Conservation (phyloP, 306 rosid genomes). For the Cicer judaicum region DNA sequence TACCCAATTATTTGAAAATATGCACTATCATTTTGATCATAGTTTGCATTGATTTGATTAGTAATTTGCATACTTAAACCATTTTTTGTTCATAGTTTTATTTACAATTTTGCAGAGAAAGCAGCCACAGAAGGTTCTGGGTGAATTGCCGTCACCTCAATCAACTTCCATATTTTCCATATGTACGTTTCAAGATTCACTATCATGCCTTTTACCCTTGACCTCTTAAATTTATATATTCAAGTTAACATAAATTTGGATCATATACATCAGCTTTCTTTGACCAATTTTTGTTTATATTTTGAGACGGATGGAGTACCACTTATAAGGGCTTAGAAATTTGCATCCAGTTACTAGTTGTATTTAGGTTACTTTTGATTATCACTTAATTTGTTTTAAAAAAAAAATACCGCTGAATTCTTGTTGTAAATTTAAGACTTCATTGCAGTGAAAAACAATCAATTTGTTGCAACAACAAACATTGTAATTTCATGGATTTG, state of each 20-base stretch:
- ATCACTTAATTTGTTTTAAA: constrained; percentile 9
- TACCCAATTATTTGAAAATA: background rate
- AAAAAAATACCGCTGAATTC: constrained; percentile 2
- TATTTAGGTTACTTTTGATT: constrained; percentile 42
- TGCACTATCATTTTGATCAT: background rate
- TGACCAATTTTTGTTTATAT: no score
- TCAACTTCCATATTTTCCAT: constrained; percentile 35
- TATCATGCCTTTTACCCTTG: constrained; percentile 18
- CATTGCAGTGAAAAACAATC: constrained; percentile 13
- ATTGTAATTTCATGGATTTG: no score
- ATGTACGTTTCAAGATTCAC: background rate
- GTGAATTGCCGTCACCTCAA: constrained; percentile 33
- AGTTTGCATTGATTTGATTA: constrained; percentile 24
- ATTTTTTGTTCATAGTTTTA: background rate
- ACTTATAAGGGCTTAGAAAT: constrained; percentile 24
- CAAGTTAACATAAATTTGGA: constrained; percentile 25
- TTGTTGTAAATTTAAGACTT: background rate
- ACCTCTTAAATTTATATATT: constrained; percentile 28
- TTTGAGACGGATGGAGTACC: background rate
- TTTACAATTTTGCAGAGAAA: constrained; percentile 55
- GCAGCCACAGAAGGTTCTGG: constrained; percentile 49
- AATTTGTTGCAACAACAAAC: background rate
- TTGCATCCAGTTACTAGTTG: constrained; percentile 5
- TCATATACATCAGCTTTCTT: no score
- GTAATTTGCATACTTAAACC: constrained; percentile 4